Conservation (phyloP, 805 yeast genomes). For the Henningerozyma blattae region DNA sequence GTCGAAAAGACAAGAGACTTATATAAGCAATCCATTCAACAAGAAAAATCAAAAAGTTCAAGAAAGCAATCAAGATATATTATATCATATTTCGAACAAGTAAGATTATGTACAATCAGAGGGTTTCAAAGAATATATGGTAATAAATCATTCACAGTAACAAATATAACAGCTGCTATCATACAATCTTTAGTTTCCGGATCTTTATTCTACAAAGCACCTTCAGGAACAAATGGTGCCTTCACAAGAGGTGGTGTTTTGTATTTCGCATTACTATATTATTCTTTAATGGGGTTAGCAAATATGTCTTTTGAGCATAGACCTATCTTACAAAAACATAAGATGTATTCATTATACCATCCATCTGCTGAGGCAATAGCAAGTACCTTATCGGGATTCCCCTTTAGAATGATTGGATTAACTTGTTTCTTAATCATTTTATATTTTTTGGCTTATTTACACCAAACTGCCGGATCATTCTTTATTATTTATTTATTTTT, state of each 20-base stretch:
- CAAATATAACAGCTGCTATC: conserved; percentile 22
- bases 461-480: conserved; percentile 41
- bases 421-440: conserved; percentile 35
- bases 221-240: conserved; percentile 40
- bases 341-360: conserved; percentile 56
- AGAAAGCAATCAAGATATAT: conserved; percentile 18
- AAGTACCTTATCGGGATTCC: conserved; percentile 46
- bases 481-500: conserved; percentile 38
- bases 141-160: conserved; percentile 39
- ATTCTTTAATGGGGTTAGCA: conserved; percentile 37
- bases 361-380: conserved; percentile 73
- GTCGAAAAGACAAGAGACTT: conserved; percentile 25
- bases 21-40: conserved; percentile 21
- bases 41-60: conserved; percentile 18
- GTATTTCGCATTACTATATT: conserved; percentile 47
- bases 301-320: conserved; percentile 40
- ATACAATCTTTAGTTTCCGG: conserved; percentile 49
- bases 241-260: conserved; percentile 55
- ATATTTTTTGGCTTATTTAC: conserved; percentile 47
- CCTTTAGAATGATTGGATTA: conserved; percentile 41
- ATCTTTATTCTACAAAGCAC: conserved; percentile 46
- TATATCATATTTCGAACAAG: conserved; percentile 31
- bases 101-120: conserved; percentile 36
- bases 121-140: conserved; percentile 46
- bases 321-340: conserved; percentile 59